Conservation (phyloP, 345 rosid species). For the Brassica carinata region DNA sequence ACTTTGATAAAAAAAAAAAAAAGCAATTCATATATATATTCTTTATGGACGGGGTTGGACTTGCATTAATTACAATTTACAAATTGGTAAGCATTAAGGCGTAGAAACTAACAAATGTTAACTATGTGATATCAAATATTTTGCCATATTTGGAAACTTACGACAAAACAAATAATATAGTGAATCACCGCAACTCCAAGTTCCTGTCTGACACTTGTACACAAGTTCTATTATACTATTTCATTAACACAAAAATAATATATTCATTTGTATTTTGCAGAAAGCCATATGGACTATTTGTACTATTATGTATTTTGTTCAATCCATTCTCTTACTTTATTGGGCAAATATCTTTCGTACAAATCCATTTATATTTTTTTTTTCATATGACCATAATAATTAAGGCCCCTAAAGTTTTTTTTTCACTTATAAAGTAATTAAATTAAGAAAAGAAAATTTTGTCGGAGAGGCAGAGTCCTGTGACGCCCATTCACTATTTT, state of each 20-base stretch:
- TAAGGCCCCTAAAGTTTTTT: neutral
- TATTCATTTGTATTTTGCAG: conserved; percentile 11
- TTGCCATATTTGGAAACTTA: conserved; percentile 40
- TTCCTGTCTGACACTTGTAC: conserved; percentile 45
- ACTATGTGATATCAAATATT: conserved; percentile 13
- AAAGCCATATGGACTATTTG: conserved; percentile 33
- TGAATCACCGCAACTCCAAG: conserved; percentile 35
- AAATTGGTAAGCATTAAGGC: conserved; percentile 21
- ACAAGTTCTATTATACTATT: neutral
- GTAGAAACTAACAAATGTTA: conserved; percentile 18
- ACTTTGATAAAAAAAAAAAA: neutral
- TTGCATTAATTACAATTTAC: conserved; percentile 26
- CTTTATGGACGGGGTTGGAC: neutral
- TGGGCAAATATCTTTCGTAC: conserved; percentile 32
- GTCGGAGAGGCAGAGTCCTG: conserved; percentile 35
- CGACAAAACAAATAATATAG: conserved; percentile 30
- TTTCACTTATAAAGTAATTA: conserved; percentile 5
- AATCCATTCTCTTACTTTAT: conserved; percentile 15
- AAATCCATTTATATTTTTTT: conserved; percentile 1
- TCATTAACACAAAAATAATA: neutral
- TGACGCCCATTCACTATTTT: conserved; percentile 28
- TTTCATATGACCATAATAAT: conserved; percentile 28
- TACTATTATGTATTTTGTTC: conserved; percentile 35
- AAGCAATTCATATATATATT: neutral
- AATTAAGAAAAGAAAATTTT: conserved; percentile 26